These are phyloP conservation scores for Xanthoconium stramineum DNA, from an alignment of 768 basidiomycete genomes.

Conservation along the genomic window DNA sequence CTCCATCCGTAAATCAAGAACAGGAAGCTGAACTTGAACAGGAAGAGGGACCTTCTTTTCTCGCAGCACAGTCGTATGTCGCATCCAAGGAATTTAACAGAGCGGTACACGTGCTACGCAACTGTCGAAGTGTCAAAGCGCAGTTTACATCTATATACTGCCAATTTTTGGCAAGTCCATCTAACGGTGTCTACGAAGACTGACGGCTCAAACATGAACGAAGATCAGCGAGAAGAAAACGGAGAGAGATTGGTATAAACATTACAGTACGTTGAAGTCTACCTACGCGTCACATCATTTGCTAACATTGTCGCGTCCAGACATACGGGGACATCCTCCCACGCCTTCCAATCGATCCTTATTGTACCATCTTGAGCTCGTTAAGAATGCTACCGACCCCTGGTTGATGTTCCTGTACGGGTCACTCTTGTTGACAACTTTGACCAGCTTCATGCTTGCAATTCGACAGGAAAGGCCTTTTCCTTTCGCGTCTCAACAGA, in stretches of 20 bases:
- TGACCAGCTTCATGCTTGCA: background rate
- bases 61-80: slow-evolving; percentile 69
- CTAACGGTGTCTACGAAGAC: background rate
- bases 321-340: slow-evolving; percentile 66
- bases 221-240: slow-evolving; percentile 84
- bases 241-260: slow-evolving; percentile 80
- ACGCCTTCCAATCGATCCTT: slow-evolving; percentile 61
- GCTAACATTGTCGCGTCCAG: slow-evolving; percentile 34
- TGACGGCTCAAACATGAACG: background rate
- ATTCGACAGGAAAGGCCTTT: slow-evolving; percentile 67
- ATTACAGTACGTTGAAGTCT: slow-evolving; percentile 53
- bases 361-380: slow-evolving; percentile 54
- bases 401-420: slow-evolving; percentile 79
- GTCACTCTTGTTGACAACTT: background rate
- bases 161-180: slow-evolving; percentile 72
- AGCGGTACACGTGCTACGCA: slow-evolving; percentile 60
- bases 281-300: background rate
- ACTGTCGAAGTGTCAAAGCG: slow-evolving; percentile 68
- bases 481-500: slow-evolving; percentile 74
- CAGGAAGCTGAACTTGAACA: slow-evolving; percentile 48
- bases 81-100: slow-evolving; percentile 77
- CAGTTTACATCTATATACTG: slow-evolving; percentile 78
- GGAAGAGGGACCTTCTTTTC: slow-evolving; percentile 69
- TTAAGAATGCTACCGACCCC: slow-evolving; percentile 64
- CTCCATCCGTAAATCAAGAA: slow-evolving; percentile 26